phyloP scores from a whole-genome alignment of 169 alveolate genomes.

The Cryptosporidium bovis region DNA sequence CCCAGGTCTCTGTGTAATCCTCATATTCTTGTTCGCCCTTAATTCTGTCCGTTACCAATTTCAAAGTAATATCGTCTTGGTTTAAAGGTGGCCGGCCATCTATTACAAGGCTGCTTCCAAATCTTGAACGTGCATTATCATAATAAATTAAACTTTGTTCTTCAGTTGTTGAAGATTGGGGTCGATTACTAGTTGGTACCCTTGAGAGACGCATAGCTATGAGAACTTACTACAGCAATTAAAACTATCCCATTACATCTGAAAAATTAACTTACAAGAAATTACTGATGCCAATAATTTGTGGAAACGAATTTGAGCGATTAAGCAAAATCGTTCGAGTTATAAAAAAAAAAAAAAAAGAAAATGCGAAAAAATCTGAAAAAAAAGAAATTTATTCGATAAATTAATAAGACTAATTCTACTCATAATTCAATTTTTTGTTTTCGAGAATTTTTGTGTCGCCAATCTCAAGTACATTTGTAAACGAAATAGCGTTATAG shows the following conservation, averaged over 20 bases:
- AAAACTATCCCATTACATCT: too few relatives aligned
- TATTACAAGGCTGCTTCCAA: constrained; percentile 21
- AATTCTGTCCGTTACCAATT: not conserved
- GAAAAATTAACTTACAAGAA: too few relatives aligned
- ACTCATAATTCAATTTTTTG: constrained; percentile 6
- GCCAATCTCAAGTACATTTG: not conserved
- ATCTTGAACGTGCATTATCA: constrained; percentile 21
- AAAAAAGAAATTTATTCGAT: not conserved
- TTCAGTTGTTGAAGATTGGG: constrained; percentile 19
- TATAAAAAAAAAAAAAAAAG: constrained; percentile 1
- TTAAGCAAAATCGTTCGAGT: constrained; percentile 16
- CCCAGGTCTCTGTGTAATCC: constrained; percentile 61
- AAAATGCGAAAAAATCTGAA: not conserved
- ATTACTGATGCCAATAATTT: too few relatives aligned
- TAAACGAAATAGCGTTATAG: not conserved
- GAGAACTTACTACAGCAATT: not conserved
- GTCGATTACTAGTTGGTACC: not conserved
- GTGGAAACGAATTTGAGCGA: constrained; percentile 3
- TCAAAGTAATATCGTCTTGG: not conserved
- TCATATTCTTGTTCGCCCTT: constrained; percentile 35
- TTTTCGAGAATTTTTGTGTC: not conserved
- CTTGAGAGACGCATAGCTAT: not conserved
- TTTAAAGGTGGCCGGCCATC: not conserved
- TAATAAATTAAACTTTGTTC: constrained; percentile 2
- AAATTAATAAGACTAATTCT: not conserved